A percentile compares a stretch with the other conserved stretches of the same genome.
These are phyloP conservation scores for Agrocybe pediades DNA, from an alignment of 768 basidiomycete species.

Conservation along the genomic window DNA sequence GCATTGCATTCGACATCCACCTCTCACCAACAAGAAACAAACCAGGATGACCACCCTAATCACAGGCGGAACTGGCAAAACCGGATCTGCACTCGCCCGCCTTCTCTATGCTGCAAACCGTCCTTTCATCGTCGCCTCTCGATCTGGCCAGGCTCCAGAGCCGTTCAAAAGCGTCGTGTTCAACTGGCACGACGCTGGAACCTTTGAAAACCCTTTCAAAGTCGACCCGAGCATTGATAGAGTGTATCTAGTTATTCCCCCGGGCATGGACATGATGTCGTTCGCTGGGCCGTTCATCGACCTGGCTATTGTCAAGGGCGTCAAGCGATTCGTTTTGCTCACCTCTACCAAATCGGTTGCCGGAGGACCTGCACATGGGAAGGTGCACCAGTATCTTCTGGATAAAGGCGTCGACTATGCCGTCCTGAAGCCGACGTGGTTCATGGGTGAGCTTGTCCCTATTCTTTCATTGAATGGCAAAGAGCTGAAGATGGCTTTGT, in stretches of 20 bases:
- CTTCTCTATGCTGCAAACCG: slow-evolving; percentile 22
- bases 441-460: slow-evolving; percentile 27
- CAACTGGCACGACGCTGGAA: slow-evolving; percentile 36
- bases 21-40: too few species aligned
- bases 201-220: slow-evolving; percentile 33
- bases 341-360: slow-evolving; percentile 17
- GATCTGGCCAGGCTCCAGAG: slow-evolving; percentile 22
- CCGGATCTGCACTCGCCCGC: slow-evolving; percentile 24
- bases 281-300: slow-evolving; percentile 31
- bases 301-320: slow-evolving; percentile 24
- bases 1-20: too few species aligned
- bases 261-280: slow-evolving; percentile 27
- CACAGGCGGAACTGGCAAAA: slow-evolving; percentile 35
- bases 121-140: slow-evolving; percentile 27
- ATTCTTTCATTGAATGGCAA: background rate
- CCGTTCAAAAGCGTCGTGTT: slow-evolving; percentile 33
- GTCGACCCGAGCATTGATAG: slow-evolving; percentile 23
- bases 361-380: slow-evolving; percentile 18
- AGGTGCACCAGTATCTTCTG: slow-evolving; percentile 26
- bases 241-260: slow-evolving; percentile 17
- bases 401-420: slow-evolving; percentile 23
- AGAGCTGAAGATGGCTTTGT: background rate
- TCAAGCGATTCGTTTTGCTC: slow-evolving; percentile 32
- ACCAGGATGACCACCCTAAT: slow-evolving; percentile 39
- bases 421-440: slow-evolving; percentile 31